Conservation (phyloP, 2,329 filamentous ascomycete genomes). For the Zymoseptoria pseudotritici region DNA sequence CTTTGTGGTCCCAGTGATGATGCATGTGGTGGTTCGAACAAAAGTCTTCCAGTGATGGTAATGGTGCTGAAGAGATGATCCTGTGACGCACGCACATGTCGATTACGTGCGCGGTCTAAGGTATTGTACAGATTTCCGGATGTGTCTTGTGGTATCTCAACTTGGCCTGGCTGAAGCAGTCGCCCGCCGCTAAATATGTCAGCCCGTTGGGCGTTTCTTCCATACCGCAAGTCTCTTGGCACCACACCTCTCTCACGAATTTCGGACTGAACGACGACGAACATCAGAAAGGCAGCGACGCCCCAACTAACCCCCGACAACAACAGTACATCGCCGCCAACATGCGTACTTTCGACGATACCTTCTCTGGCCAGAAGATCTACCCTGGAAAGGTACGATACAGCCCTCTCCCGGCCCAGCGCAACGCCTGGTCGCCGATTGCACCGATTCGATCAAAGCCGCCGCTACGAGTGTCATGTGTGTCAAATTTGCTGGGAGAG, state of each 20-base stretch:
- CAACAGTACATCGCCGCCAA: slow-evolving; percentile 37
- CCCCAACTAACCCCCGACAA: background rate
- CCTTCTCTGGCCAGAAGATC: slow-evolving; percentile 71
- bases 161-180: too few species aligned
- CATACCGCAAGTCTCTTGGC: background rate
- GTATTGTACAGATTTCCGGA: too few species aligned
- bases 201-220: background rate
- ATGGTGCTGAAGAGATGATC: background rate
- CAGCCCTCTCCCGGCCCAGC: background rate
- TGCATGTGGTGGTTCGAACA: too few species aligned
- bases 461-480: background rate
- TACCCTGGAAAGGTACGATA: slow-evolving; percentile 65
- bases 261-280: background rate
- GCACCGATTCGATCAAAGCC: background rate
- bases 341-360: slow-evolving; percentile 72
- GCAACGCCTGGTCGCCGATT: background rate
- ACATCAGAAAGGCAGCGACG: background rate
- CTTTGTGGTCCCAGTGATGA: background rate
- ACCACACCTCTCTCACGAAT: background rate
- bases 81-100: background rate
- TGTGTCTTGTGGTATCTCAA: too few species aligned
- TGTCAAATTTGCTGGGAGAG: background rate
- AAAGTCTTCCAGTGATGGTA: background rate
- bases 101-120: too few species aligned
- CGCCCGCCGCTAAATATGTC: too few species aligned